These are phyloP conservation scores for Rosa persica DNA, from an alignment of 306 rosid species.

Conservation along the genomic window DNA sequence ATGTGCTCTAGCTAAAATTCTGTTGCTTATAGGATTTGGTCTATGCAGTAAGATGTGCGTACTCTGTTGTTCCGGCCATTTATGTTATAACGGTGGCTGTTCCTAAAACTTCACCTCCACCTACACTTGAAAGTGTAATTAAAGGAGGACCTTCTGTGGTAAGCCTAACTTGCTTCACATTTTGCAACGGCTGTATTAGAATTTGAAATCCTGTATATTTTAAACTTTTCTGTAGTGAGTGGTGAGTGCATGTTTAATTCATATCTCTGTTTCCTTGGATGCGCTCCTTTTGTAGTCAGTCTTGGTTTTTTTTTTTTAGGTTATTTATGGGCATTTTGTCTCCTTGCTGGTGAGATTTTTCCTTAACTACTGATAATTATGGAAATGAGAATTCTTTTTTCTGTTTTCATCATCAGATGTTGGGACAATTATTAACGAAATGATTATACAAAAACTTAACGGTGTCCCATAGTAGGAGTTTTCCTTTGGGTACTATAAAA, in stretches of 20 bases:
- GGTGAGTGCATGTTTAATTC: background rate
- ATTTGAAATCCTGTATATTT: too few species aligned
- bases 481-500: background rate
- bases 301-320: too few species aligned
- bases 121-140: slow-evolving; percentile 79
- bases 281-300: too few species aligned
- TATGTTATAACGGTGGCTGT: slow-evolving; percentile 70
- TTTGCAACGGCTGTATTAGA: too few species aligned
- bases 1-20: background rate
- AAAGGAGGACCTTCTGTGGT: slow-evolving; percentile 84
- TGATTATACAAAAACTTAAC: too few species aligned
- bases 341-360: background rate
- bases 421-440: background rate
- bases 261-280: too few species aligned
- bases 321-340: background rate
- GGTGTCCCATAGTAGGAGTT: background rate
- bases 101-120: slow-evolving; percentile 68
- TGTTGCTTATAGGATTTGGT: slow-evolving; percentile 70
- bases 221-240: too few species aligned
- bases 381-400: background rate
- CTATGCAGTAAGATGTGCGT: slow-evolving; percentile 65
- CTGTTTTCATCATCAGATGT: background rate
- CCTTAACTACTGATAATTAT: too few species aligned
- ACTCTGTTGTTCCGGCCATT: slow-evolving; percentile 71
- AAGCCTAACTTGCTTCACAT: slow-evolving; percentile 27